Evolutionary conservation across 495 filamentous ascomycete genomes (phyloP), one percentile per base, ranked within the genome.

Genomic region (Platismatia glauca): DNA sequence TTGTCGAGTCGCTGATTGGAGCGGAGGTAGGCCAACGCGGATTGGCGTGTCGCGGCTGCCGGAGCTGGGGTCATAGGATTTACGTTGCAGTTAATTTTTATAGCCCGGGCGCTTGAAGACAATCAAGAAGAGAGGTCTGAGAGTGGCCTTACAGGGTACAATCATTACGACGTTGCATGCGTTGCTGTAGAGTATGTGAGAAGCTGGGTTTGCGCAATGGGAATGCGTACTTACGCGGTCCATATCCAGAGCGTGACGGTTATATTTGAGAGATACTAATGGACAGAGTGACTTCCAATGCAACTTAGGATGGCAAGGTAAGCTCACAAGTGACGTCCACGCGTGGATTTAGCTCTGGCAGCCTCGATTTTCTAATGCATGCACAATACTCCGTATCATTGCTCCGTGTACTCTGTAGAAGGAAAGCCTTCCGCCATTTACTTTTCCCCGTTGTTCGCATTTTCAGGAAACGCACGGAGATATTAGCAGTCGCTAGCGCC

Each of bases 101-200:
- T 24, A 15, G n/a, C 66, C 59, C 5, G 61, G 63, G 16, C 63
- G 66, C 6, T 73, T 71, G 6, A 70, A 66, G 13, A 72, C 31
- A 12, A 74, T 48, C 41, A 80, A 74, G 63, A 72, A 61, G 2
- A 81, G 63, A 1, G 79, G 79, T n/a, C 72, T 64, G 5, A 81
- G 68, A 27, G 77, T 71, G 9, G 78, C 78, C 50, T 81, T 77
- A 67, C 74, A 80, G 22, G 77, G 71, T 16, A 77, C 78, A 33
- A 79, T 74, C 58, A 78, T 77, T 53, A 79, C 66, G n/a, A 72
- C 69, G 65, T 75, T 73, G 18, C 71, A 74, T 70, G 81, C 77
- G n/a, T 31, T 53, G 41, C 22, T 52, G 35, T 16, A 9, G 22
- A 3, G 8, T 22, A 24, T 8, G 8, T 46, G 9, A 8, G 7